These are phyloP conservation scores for Penicillium sp. DNA, from an alignment of 2,329 filamentous ascomycete genomes.

Conservation along the genomic window DNA sequence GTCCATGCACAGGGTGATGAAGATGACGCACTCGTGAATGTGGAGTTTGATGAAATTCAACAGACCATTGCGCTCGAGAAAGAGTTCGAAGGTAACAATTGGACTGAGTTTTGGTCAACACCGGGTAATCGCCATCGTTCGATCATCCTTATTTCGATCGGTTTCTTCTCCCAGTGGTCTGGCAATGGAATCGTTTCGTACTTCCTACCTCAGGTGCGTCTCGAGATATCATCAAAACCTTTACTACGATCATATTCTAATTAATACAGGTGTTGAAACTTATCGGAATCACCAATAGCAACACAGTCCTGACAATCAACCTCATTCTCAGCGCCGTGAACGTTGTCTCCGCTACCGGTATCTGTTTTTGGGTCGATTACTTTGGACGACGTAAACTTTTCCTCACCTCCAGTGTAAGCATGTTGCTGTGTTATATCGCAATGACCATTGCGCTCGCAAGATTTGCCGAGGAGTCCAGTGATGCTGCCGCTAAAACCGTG, in stretches of 20 bases:
- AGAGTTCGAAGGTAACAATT: constrained; percentile 14
- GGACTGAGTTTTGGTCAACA: constrained; percentile 17
- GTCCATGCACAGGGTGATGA: constrained; percentile 45
- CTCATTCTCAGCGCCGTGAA: constrained; percentile 20
- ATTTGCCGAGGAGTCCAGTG: neutral
- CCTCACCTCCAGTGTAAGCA: constrained; percentile 15
- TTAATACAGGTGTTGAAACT: constrained; percentile 14
- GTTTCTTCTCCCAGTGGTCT: constrained; percentile 62
- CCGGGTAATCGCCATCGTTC: constrained; percentile 58
- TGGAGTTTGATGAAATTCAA: constrained; percentile 22
- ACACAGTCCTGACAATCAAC: constrained; percentile 19
- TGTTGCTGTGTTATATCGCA: constrained; percentile 13
- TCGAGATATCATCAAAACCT: neutral
- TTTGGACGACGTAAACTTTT: constrained; percentile 20
- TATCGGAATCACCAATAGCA: constrained; percentile 21
- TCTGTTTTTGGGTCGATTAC: constrained; percentile 21
- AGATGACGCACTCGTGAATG: constrained; percentile 32
- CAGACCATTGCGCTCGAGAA: constrained; percentile 21
- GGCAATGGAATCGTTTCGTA: constrained; percentile 52
- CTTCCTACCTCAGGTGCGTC: constrained; percentile 37
- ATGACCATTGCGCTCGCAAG: constrained; percentile 17
- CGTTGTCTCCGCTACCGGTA: constrained; percentile 20
- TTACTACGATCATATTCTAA: neutral
- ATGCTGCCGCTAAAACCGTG: constrained; percentile 4
- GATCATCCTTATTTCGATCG: constrained; percentile 56